Percentiles rank a stretch among this genome's conserved stretches.
phyloP scores from a whole-genome alignment of 2,329 filamentous ascomycete species.

The Drechslerella stenobrocha region DNA sequence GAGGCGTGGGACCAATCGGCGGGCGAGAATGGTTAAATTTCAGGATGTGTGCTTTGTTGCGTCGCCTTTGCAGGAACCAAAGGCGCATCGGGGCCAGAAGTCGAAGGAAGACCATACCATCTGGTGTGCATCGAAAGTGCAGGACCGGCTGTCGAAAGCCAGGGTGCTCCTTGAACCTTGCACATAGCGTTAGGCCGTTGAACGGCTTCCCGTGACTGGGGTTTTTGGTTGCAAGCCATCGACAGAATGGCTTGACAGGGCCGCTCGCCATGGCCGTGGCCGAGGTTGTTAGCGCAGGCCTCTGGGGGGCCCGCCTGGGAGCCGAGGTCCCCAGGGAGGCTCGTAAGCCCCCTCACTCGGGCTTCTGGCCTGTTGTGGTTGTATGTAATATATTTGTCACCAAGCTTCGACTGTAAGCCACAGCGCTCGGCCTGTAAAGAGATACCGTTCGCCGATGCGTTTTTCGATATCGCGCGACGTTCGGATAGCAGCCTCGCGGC shows the following conservation, averaged over 20 bases:
- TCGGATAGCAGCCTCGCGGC: too few relatives aligned
- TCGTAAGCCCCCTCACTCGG: background rate
- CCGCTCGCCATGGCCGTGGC: background rate
- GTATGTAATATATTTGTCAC: conserved; percentile 44
- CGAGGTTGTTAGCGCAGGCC: background rate
- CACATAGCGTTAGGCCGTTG: conserved; percentile 43
- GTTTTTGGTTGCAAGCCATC: conserved; percentile 35
- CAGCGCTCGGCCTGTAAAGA: conserved; percentile 19
- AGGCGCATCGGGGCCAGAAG: conserved; percentile 2
- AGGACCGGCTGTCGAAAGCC: conserved; percentile 13
- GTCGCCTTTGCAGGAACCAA: conserved; percentile 42
- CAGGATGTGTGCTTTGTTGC: conserved; percentile 48
- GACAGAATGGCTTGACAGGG: conserved; percentile 14
- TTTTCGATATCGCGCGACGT: background rate
- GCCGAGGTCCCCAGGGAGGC: conserved; percentile 13
- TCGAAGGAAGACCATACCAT: conserved; percentile 26
- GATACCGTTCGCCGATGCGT: conserved; percentile 11
- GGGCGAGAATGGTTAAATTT: conserved; percentile 49
- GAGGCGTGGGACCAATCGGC: conserved; percentile 15
- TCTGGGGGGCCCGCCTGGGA: conserved; percentile 1
- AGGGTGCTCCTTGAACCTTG: conserved; percentile 44
- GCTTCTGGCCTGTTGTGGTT: conserved; percentile 34
- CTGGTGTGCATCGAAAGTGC: conserved; percentile 26
- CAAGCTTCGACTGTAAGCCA: conserved; percentile 19
- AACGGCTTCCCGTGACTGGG: conserved; percentile 49